Evolutionary conservation across 176 grass and related monocot species (phyloP).

Genomic region (Chloris gayana): DNA sequence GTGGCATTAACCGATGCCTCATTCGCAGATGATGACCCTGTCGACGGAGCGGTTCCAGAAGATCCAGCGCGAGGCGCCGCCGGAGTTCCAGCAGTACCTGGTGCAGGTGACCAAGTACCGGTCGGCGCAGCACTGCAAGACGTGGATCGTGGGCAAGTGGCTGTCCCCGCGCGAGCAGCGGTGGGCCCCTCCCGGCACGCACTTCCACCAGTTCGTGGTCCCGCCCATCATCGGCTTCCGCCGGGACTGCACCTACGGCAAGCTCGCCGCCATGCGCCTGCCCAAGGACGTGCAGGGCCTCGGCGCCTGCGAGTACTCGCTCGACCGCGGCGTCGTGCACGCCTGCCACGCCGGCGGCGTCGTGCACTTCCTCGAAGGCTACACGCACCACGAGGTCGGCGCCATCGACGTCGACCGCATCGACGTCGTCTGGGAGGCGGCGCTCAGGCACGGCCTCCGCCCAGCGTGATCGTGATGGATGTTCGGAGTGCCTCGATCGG

Average conservation of each 20-base stretch:
- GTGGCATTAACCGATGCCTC: background rate
- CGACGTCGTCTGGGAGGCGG: constrained; percentile 77
- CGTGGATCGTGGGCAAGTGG: constrained; percentile 98
- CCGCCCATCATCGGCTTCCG: constrained; percentile 81
- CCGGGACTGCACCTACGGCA: constrained; percentile 93
- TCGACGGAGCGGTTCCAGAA: constrained; percentile 59
- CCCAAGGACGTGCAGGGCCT: constrained; percentile 70
- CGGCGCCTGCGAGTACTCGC: constrained; percentile 80
- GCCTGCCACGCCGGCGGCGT: constrained; percentile 87
- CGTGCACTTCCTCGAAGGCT: constrained; percentile 84
- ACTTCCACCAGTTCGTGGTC: constrained; percentile 99
- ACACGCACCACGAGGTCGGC: constrained; percentile 83
- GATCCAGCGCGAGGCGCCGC: constrained; percentile 60
- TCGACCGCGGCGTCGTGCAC: constrained; percentile 76
- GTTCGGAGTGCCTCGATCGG: no score
- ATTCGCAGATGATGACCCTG: constrained; percentile 60
- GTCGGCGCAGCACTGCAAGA: constrained; percentile 56
- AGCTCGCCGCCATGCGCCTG: constrained; percentile 85
- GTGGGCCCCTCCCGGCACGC: constrained; percentile 81
- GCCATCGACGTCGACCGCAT: constrained; percentile 87
- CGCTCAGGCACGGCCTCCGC: constrained; percentile 76
- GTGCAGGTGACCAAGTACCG: constrained; percentile 77
- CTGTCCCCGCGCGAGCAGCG: constrained; percentile 69
- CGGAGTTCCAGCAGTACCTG: constrained; percentile 56
- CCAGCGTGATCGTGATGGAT: constrained; percentile 38